Evolutionary conservation across 306 rosid genomes (phyloP).

Genomic region (Prunus dulcis): DNA sequence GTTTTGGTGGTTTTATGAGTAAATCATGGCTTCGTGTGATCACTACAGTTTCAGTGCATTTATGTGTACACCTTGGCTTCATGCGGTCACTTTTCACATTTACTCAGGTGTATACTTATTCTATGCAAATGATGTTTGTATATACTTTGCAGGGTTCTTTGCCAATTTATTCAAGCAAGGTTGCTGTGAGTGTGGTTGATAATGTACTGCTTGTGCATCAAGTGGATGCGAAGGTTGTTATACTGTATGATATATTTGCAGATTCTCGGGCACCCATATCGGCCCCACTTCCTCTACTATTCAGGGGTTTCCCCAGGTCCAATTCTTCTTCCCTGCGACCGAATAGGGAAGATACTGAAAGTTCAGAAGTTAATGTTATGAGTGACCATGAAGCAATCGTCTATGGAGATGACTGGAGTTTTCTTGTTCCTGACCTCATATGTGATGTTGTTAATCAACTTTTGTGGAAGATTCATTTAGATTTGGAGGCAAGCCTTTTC

Average conservation of each 20-base stretch:
- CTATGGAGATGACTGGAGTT: constrained; percentile 72
- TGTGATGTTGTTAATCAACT: constrained; percentile 66
- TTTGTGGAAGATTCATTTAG: constrained; percentile 84
- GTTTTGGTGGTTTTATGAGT: background rate
- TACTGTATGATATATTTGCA: constrained; percentile 80
- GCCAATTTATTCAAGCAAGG: constrained; percentile 86
- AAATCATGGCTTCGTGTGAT: constrained; percentile 17
- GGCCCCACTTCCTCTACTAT: constrained; percentile 88
- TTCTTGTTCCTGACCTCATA: constrained; percentile 83
- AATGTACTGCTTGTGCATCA: constrained; percentile 92
- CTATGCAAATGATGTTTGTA: constrained; percentile 25
- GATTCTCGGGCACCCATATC: constrained; percentile 94
- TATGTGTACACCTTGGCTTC: constrained; percentile 8
- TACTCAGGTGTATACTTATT: constrained; percentile 10
- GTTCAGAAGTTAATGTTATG: constrained; percentile 41
- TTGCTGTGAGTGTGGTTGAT: constrained; percentile 90
- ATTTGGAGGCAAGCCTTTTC: constrained; percentile 64
- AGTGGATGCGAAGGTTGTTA: constrained; percentile 94
- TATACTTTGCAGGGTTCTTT: constrained; percentile 78
- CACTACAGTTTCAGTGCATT: constrained; percentile 6
- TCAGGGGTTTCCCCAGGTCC: constrained; percentile 77
- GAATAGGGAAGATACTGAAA: constrained; percentile 57
- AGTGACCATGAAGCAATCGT: constrained; percentile 54
- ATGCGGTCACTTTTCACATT: constrained; percentile 15
- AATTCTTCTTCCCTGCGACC: constrained; percentile 44